Percentiles rank a stretch among this genome's conserved stretches.
Conservation (phyloP, 2,329 filamentous ascomycete genomes). For the Colletotrichum brevisporum region DNA sequence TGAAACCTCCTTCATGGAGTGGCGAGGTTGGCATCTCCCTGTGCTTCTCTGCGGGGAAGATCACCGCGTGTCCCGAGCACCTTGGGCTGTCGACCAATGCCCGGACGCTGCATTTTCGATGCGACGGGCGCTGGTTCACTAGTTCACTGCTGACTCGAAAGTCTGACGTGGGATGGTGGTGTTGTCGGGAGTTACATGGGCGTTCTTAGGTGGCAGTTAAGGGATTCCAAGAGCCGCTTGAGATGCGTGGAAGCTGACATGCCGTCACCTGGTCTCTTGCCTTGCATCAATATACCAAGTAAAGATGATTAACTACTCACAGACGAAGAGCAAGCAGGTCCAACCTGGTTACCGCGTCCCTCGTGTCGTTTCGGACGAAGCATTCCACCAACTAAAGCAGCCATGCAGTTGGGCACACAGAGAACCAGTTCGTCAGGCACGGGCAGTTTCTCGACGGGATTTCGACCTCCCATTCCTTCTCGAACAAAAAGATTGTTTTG, state of each 20-base stretch:
- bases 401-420: not conserved
- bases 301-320: not conserved
- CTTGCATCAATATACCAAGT: not conserved
- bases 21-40: constrained; percentile 12
- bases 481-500: not conserved
- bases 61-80: constrained; percentile 18
- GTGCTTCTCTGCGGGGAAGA: constrained; percentile 27
- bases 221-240: not conserved
- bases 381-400: not conserved
- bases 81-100: not conserved
- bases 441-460: not conserved
- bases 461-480: not conserved
- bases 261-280: not conserved
- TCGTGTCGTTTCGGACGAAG: constrained; percentile 18
- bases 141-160: constrained; percentile 7
- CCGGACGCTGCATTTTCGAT: not conserved
- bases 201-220: not conserved
- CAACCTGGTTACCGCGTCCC: not conserved
- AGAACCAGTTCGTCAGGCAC: constrained; percentile 4
- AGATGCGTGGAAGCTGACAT: not conserved
- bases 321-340: not conserved
- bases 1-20: constrained; percentile 29
- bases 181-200: not conserved
- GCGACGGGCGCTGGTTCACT: constrained; percentile 10
- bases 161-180: not conserved